Conservation (phyloP, 352 stramenopile genomes). For the Halophytophthora polymorphica region DNA sequence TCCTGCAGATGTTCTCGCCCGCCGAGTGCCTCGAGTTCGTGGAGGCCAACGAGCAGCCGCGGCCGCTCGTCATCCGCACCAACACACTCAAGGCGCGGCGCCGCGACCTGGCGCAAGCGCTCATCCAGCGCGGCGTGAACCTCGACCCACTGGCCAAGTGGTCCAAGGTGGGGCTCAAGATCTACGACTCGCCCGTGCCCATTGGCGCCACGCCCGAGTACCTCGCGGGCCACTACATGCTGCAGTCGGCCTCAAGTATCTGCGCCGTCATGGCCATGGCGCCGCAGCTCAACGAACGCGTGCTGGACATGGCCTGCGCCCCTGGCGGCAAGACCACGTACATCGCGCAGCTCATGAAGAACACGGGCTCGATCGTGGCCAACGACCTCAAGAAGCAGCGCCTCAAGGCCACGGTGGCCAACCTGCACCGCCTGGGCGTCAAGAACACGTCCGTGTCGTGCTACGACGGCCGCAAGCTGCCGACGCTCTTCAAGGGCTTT, state of each 20-base stretch:
- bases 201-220: constrained; percentile 99
- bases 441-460: constrained; percentile 97
- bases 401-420: constrained; percentile 97
- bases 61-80: constrained; percentile 98
- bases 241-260: constrained; percentile 98
- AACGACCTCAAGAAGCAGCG: constrained; percentile 99
- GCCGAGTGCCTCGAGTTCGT: constrained; percentile 98
- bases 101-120: constrained; percentile 96
- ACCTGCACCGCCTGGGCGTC: constrained; percentile 98
- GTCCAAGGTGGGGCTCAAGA: constrained; percentile 99
- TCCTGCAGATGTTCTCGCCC: constrained; percentile 96
- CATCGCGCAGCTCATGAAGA: constrained; percentile 99
- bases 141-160: constrained; percentile 98
- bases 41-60: constrained; percentile 96
- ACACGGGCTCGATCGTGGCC: constrained; percentile 97
- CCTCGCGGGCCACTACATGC: constrained; percentile 99
- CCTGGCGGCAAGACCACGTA: constrained; percentile 99
- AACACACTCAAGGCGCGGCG: constrained; percentile 99
- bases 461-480: constrained; percentile 95
- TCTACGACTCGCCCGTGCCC: constrained; percentile 97
- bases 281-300: constrained; percentile 95
- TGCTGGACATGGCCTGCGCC: constrained; percentile 98
- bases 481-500: constrained; percentile 94
- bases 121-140: constrained; percentile 99
- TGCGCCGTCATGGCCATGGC: constrained; percentile 97